Conservation (phyloP, 2,329 filamentous ascomycete species). For the Alternaria triticimaculans region DNA sequence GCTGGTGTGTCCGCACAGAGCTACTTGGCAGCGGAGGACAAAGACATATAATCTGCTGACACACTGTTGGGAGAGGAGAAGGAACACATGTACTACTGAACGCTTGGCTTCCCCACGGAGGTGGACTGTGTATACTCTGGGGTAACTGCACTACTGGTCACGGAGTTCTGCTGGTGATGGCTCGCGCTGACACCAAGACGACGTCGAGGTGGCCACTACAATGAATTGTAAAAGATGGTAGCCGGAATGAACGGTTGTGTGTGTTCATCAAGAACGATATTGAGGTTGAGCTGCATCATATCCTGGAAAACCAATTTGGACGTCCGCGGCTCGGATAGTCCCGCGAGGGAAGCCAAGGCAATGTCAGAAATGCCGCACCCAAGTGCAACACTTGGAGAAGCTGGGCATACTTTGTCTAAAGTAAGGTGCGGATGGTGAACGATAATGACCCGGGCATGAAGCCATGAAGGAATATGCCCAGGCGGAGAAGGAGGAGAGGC, state of each 20-base stretch:
- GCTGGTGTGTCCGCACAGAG: slow-evolving; percentile 6
- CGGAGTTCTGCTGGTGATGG: not conserved
- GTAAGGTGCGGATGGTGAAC: not conserved
- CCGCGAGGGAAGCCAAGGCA: not conserved
- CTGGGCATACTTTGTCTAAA: slow-evolving; percentile 4
- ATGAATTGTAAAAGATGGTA: not conserved
- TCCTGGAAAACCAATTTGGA: not conserved
- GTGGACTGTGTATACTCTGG: not conserved
- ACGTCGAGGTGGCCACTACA: not conserved
- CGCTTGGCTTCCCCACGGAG: slow-evolving; percentile 1
- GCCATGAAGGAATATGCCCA: slow-evolving; percentile 16
- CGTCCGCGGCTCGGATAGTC: slow-evolving; percentile 1
- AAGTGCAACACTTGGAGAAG: slow-evolving; percentile 7
- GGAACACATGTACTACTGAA: not conserved
- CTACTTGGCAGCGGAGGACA: slow-evolving; percentile 10
- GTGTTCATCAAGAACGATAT: not conserved
- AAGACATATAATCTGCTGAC: not conserved
- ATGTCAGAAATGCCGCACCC: slow-evolving; percentile 8
- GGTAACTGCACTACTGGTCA: not conserved
- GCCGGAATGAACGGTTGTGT: not conserved
- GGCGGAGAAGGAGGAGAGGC: slow-evolving; percentile 7
- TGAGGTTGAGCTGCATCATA: not conserved
- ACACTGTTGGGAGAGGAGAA: slow-evolving; percentile 1
- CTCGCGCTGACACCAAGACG: not conserved
- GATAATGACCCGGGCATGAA: slow-evolving; percentile 11